Conservation (phyloP, 495 filamentous ascomycete species). For the Annulohypoxylon moriforme region DNA sequence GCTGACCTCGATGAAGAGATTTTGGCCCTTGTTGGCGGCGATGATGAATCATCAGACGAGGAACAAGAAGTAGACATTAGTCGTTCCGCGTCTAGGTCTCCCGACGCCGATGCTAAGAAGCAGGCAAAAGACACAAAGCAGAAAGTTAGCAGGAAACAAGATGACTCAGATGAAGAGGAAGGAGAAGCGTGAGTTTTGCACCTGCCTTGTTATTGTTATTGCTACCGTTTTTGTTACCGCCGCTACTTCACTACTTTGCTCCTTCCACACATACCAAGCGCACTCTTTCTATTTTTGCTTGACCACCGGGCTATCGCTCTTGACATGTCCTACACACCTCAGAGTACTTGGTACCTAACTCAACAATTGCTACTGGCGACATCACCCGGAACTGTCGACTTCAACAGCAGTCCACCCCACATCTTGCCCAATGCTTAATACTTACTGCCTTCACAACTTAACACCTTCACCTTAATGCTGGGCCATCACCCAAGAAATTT, state of each 20-base stretch:
- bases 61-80: conserved; percentile 55
- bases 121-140: conserved; percentile 61
- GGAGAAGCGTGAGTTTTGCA: conserved; percentile 82
- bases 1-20: conserved; percentile 89
- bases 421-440: not conserved
- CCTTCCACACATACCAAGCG: not conserved
- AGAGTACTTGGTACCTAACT: not conserved
- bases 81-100: conserved; percentile 51
- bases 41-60: conserved; percentile 62
- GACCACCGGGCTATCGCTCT: not conserved
- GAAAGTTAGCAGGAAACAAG: conserved; percentile 56
- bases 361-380: not conserved
- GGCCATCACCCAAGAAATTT: not conserved
- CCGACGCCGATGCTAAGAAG: conserved; percentile 47
- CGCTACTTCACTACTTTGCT: not conserved
- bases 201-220: not conserved
- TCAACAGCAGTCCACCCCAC: not conserved
- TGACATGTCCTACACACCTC: not conserved
- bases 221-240: not conserved
- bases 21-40: conserved; percentile 82
- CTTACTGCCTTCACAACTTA: not conserved
- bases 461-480: not conserved
- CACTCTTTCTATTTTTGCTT: not conserved
- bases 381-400: not conserved
- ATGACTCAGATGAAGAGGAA: conserved; percentile 79